phyloP scores from a whole-genome alignment of 2,329 filamentous ascomycete species.

The Neonectria ditissima region DNA sequence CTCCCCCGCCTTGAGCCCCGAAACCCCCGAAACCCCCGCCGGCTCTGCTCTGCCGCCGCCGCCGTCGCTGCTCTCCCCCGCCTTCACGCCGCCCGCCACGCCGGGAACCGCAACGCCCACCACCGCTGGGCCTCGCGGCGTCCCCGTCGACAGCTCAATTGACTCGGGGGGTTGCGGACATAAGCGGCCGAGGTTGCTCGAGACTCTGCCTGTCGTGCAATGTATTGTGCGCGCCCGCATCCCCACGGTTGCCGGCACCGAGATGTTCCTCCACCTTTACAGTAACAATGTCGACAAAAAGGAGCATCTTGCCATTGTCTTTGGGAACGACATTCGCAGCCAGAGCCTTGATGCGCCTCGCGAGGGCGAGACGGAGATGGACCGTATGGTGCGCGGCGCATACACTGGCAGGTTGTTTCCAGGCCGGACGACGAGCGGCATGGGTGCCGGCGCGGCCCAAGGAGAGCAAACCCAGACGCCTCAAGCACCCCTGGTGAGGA shows the following conservation, averaged over 20 bases:
- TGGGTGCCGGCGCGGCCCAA: slow-evolving; percentile 56
- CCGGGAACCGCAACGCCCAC: slow-evolving; percentile 68
- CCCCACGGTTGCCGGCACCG: slow-evolving; percentile 88
- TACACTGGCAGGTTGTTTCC: slow-evolving; percentile 91
- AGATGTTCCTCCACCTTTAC: slow-evolving; percentile 98
- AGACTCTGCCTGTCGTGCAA: slow-evolving; percentile 84
- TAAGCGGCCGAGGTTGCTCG: slow-evolving; percentile 78
- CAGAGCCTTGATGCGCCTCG: slow-evolving; percentile 76
- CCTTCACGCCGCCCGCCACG: slow-evolving; percentile 80
- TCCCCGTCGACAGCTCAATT: slow-evolving; percentile 70
- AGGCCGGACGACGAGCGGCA: slow-evolving; percentile 80
- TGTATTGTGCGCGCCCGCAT: slow-evolving; percentile 96
- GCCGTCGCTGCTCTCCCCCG: slow-evolving; percentile 85
- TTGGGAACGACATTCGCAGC: slow-evolving; percentile 86
- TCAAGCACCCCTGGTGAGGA: slow-evolving; percentile 80
- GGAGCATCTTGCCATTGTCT: slow-evolving; percentile 97
- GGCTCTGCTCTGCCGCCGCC: slow-evolving; percentile 53
- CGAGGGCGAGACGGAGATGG: slow-evolving; percentile 85
- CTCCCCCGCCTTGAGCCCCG: slow-evolving; percentile 45
- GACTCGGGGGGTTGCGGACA: slow-evolving; percentile 70
- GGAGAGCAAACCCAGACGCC: slow-evolving; percentile 24
- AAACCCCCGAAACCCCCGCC: slow-evolving; percentile 32
- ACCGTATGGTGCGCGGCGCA: slow-evolving; percentile 93
- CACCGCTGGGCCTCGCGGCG: slow-evolving; percentile 59
- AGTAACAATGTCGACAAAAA: slow-evolving; percentile 93